Evolutionary conservation across 2,329 filamentous ascomycete species (phyloP).

Genomic region (Aureobasidium leucospermi): DNA sequence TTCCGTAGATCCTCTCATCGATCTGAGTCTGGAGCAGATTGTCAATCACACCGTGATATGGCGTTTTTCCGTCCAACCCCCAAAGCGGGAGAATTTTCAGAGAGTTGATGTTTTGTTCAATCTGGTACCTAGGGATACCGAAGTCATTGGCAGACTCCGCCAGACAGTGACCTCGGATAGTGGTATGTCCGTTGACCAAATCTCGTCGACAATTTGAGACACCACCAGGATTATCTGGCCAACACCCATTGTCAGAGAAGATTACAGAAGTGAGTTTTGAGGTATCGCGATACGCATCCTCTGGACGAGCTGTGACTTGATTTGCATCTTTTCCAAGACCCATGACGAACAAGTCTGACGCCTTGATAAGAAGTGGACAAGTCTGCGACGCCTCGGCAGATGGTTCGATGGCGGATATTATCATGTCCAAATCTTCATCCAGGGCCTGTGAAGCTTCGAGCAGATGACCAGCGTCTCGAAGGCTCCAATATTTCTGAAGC

Average conservation of each 20-base stretch:
- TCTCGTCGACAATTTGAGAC: slow-evolving; percentile 50
- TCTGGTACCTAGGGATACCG: slow-evolving; percentile 48
- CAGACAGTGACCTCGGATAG: slow-evolving; percentile 49
- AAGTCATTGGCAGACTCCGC: slow-evolving; percentile 50
- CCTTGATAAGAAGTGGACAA: slow-evolving; percentile 30
- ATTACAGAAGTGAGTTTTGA: slow-evolving; percentile 44
- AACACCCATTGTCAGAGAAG: slow-evolving; percentile 46
- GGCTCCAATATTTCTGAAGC: slow-evolving; percentile 39
- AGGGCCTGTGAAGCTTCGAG: slow-evolving; percentile 25
- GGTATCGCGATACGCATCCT: slow-evolving; percentile 38
- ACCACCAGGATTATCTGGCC: slow-evolving; percentile 47
- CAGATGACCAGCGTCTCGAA: slow-evolving; percentile 40
- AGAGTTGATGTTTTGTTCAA: slow-evolving; percentile 48
- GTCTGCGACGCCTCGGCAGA: slow-evolving; percentile 17
- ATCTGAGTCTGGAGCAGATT: slow-evolving; percentile 47
- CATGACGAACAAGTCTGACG: slow-evolving; percentile 37
- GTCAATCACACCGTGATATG: slow-evolving; percentile 48
- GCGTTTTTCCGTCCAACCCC: slow-evolving; percentile 47
- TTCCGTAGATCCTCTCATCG: slow-evolving; percentile 37
- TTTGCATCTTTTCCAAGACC: slow-evolving; percentile 37
- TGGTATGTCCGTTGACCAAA: slow-evolving; percentile 47
- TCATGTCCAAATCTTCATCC: slow-evolving; percentile 16
- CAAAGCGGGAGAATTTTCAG: slow-evolving; percentile 48
- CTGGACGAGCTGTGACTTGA: slow-evolving; percentile 32
- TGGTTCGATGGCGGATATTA: slow-evolving; percentile 17